These are phyloP conservation scores for Aspergillus quadricinctus DNA, from an alignment of 2,329 filamentous ascomycete genomes.

Conservation along the genomic window DNA sequence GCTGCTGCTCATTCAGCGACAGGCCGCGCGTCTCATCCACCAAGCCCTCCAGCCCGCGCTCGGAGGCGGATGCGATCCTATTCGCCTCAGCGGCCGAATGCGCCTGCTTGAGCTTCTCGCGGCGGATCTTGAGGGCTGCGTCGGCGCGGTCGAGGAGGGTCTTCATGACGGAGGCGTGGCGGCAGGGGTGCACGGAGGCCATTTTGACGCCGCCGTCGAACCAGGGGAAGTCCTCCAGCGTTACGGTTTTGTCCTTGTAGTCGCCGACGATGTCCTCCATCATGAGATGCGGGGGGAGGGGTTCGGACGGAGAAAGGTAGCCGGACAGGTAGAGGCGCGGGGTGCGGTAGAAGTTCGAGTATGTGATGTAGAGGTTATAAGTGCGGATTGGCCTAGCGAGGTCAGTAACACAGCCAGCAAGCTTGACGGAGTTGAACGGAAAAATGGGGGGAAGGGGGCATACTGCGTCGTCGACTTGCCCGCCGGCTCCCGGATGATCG, in stretches of 20 bases:
- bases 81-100: constrained; percentile 41
- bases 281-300: constrained; percentile 78
- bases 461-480: constrained; percentile 50
- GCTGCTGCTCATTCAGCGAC: constrained; percentile 50
- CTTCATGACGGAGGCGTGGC: constrained; percentile 97
- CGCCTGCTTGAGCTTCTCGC: constrained; percentile 70
- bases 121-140: constrained; percentile 80
- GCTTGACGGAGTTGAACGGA: background rate
- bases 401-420: background rate
- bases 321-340: constrained; percentile 93
- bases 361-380: constrained; percentile 98
- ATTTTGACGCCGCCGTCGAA: constrained; percentile 74
- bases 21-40: constrained; percentile 71
- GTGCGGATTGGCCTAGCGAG: constrained; percentile 66
- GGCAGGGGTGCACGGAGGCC: constrained; percentile 94
- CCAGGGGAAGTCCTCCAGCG: constrained; percentile 89
- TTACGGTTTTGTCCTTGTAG: constrained; percentile 98
- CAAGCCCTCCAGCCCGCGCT: constrained; percentile 74
- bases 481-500: constrained; percentile 77
- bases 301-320: constrained; percentile 73
- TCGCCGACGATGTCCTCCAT: constrained; percentile 96
- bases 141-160: constrained; percentile 92
- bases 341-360: constrained; percentile 93
- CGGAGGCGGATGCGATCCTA: constrained; percentile 45
- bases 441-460: constrained; percentile 25